phyloP scores from a whole-genome alignment of 2,329 filamentous ascomycete genomes.

The Trichophyton schoenleinii region DNA sequence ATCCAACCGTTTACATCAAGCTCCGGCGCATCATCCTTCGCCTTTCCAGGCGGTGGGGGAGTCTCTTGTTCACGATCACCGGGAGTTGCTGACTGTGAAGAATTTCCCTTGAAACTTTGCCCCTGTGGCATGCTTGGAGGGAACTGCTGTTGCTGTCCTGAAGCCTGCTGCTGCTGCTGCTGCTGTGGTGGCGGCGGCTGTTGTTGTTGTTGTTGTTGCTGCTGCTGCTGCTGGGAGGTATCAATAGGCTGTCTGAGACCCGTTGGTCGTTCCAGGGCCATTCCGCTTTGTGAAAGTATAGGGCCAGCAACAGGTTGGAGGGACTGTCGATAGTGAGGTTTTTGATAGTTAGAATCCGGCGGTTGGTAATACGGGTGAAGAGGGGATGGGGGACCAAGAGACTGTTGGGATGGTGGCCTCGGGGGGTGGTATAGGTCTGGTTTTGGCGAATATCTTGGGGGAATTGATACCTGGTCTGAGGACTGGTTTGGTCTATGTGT shows the following conservation, averaged over 20 bases:
- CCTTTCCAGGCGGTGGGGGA: slow-evolving; percentile 26
- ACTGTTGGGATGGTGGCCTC: slow-evolving; percentile 26
- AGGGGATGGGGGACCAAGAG: slow-evolving; percentile 26
- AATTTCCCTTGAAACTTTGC: slow-evolving; percentile 18
- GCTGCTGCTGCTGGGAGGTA: slow-evolving; percentile 1
- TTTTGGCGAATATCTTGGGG: slow-evolving; percentile 13
- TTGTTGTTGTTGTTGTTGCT: slow-evolving; percentile 6
- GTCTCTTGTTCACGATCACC: slow-evolving; percentile 37
- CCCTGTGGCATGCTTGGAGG: slow-evolving; percentile 16
- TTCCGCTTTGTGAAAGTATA: slow-evolving; percentile 8
- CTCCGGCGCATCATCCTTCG: slow-evolving; percentile 29
- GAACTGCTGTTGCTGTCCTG: slow-evolving; percentile 7
- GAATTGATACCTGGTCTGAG: slow-evolving; percentile 12
- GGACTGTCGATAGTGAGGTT: slow-evolving; percentile 13
- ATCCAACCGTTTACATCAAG: slow-evolving; percentile 35
- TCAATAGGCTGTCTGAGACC: slow-evolving; percentile 12
- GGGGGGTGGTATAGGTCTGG: slow-evolving; percentile 17
- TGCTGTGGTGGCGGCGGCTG: not conserved
- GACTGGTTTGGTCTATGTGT: slow-evolving; percentile 11
- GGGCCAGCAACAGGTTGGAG: slow-evolving; percentile 11
- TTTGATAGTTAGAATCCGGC: slow-evolving; percentile 16
- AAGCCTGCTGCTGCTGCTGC: slow-evolving; percentile 3
- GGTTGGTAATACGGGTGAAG: slow-evolving; percentile 14
- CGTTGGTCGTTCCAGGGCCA: slow-evolving; percentile 12
- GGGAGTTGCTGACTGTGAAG: slow-evolving; percentile 19